Evolutionary conservation across 352 stramenopile species (phyloP), one percentile per base, ranked within the genome.

Genomic region (Phytophthora foliorum): DNA sequence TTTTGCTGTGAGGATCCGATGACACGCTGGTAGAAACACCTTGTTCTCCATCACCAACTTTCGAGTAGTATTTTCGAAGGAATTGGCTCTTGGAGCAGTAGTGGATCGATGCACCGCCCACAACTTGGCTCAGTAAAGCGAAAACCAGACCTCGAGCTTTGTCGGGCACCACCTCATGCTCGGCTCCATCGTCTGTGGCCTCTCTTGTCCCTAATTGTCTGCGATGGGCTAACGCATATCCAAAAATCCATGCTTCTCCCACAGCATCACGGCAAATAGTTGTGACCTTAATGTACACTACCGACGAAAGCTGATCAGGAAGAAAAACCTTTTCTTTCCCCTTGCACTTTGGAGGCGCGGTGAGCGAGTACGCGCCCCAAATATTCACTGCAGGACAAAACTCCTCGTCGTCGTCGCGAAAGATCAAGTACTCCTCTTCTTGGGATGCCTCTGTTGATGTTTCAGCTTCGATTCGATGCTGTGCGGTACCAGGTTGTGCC

Each of bases 311-410:
- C n/a, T 38, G 51, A 19, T 72, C 68, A 17, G 56, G 57, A 25
- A 76, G 50, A 17, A 54, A 32, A 38, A 75, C n/a, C 51, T 56
- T 53, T 7, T 67, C 56, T 57, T 57, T 60, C 11, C 14, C 25
- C 25, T 53, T 72, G 24, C 22, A 31, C 45, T 56, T 75, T 27
- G 62, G 13, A 5, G 48, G 34, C 16, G 24, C 22, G 4, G 16
- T 58, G 44, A 76, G 55, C 51, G 68, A 72, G 36, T 69, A 72
- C 16, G 72, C 68, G 5, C 63, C 68, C 56, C 68, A 72, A 72
- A 72, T 69, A 64, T 76, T 72, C 38, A 76, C 68, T 69, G 62
- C 68, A 27, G 68, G 68, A 76, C 63, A 76, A 76, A 76, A 76
- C 16, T 34, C 57, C 4, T 76, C 57, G 14, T 76, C 68, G 48